phyloP scores from a whole-genome alignment of 1,284 basidiomycete genomes.

The Heterobasidion irregulare region DNA sequence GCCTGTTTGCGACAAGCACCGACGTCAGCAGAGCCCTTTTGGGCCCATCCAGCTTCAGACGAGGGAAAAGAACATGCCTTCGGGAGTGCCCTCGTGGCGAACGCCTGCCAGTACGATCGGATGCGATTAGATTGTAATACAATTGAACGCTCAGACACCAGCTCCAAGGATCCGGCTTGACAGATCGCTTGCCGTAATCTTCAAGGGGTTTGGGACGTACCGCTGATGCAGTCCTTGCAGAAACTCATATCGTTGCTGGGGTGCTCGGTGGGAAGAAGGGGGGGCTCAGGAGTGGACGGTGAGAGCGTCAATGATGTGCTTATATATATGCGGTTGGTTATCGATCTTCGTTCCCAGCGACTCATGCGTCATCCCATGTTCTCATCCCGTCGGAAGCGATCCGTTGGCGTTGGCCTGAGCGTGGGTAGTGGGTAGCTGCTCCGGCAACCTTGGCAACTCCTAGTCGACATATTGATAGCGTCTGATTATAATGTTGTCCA shows the following conservation, averaged over 20 bases:
- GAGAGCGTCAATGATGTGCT: not conserved
- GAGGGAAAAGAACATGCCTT: constrained; percentile 25
- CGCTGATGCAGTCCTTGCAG: constrained; percentile 42
- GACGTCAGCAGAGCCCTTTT: not conserved
- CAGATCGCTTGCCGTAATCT: not conserved
- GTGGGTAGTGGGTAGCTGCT: no score
- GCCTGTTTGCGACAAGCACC: constrained; percentile 21
- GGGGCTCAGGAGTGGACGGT: not conserved
- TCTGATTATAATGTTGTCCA: no score
- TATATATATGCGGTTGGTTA: not conserved
- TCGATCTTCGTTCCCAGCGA: not conserved
- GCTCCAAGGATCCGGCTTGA: not conserved
- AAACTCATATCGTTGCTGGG: constrained; percentile 35
- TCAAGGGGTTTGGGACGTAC: constrained; percentile 17
- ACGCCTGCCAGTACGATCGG: constrained; percentile 28
- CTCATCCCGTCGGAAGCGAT: no score
- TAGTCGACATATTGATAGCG: no score
- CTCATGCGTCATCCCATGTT: not conserved
- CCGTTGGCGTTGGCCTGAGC: no score
- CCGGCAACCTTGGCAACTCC: no score
- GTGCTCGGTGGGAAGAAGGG: not conserved
- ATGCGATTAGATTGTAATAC: not conserved
- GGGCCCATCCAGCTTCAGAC: not conserved
- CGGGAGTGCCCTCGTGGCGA: constrained; percentile 45
- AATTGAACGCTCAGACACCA: not conserved